These are phyloP conservation scores for Penicillium pulvis DNA, from an alignment of 495 filamentous ascomycete genomes.

Conservation along the genomic window DNA sequence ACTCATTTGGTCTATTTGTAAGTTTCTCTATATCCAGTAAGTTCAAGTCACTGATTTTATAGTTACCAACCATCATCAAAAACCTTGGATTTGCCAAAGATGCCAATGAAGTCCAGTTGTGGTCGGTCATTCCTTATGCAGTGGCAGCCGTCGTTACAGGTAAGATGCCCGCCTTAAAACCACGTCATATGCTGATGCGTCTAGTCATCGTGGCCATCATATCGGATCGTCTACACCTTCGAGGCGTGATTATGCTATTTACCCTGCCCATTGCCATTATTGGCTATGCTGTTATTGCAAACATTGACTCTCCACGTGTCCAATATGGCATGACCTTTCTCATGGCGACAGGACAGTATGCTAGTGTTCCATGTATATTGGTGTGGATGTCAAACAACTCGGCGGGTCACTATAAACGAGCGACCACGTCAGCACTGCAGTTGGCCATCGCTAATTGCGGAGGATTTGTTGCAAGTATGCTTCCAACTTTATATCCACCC, in stretches of 20 bases:
- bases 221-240: slow-evolving; percentile 46
- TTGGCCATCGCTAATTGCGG: slow-evolving; percentile 58
- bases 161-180: slow-evolving; percentile 55
- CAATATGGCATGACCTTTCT: slow-evolving; percentile 60
- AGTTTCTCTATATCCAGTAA: slow-evolving; percentile 1
- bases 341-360: slow-evolving; percentile 53
- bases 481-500: slow-evolving; percentile 14
- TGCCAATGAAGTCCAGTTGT: slow-evolving; percentile 71
- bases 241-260: slow-evolving; percentile 51
- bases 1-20: slow-evolving; percentile 49
- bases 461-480: slow-evolving; percentile 58
- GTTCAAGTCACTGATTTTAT: slow-evolving; percentile 4
- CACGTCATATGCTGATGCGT: not conserved
- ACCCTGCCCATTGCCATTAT: slow-evolving; percentile 51
- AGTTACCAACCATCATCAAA: slow-evolving; percentile 77
- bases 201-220: slow-evolving; percentile 46
- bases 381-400: slow-evolving; percentile 63
- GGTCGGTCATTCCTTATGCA: slow-evolving; percentile 87
- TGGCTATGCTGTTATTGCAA: slow-evolving; percentile 53
- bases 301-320: slow-evolving; percentile 38
- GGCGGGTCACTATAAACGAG: slow-evolving; percentile 63
- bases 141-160: slow-evolving; percentile 74
- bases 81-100: slow-evolving; percentile 64
- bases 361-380: slow-evolving; percentile 51
- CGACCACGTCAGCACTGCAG: slow-evolving; percentile 56